Percentiles rank a stretch among this genome's conserved stretches.
Evolutionary conservation across 2,329 filamentous ascomycete species (phyloP).

Genomic region (Trichoderma sp.): DNA sequence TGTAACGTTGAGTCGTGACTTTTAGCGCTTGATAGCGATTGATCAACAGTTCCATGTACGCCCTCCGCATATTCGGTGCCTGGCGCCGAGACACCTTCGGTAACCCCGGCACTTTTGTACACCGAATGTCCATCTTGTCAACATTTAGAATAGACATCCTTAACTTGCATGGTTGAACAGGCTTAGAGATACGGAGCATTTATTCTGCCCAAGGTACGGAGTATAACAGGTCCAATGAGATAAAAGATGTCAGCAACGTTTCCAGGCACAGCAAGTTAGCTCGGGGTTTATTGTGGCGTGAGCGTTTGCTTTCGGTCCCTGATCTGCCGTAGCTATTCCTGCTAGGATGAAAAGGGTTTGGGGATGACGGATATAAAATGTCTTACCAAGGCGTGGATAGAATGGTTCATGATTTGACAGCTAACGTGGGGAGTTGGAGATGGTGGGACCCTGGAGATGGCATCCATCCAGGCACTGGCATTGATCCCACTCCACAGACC

Average conservation of each 20-base stretch:
- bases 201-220: neutral
- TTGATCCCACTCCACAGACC: neutral
- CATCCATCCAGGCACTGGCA: neutral
- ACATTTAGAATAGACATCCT: neutral
- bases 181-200: neutral
- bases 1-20: neutral
- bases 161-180: neutral
- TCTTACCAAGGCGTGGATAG: neutral
- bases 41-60: neutral
- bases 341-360: neutral
- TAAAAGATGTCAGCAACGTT: neutral
- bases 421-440: neutral
- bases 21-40: neutral
- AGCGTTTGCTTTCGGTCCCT: conserved; percentile 3
- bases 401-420: neutral
- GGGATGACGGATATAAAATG: neutral
- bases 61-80: neutral
- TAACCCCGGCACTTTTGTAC: neutral
- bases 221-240: neutral
- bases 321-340: neutral
- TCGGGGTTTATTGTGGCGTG: neutral
- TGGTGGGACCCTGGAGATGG: neutral
- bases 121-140: neutral
- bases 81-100: neutral
- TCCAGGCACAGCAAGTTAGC: neutral